Base-by-base conservation (phyloP, 352 stramenopile species). In the Blastocystis sp. region DNA sequence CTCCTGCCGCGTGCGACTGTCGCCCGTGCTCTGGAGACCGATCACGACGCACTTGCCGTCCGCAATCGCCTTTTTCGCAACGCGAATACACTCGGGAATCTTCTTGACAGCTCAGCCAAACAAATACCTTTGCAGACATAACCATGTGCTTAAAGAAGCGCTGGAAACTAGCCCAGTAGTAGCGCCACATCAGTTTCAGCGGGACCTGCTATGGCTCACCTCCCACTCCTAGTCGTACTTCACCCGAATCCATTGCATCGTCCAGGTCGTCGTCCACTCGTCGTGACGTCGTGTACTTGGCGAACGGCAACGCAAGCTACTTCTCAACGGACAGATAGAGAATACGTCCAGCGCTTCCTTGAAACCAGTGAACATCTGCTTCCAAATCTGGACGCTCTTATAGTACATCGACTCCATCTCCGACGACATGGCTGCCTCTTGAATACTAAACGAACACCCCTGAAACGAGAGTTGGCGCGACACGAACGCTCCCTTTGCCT, bases 21-120 rank as follows among this genome's bases (percentile, higher is more conserved):
- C 89, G 56, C 91, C 90, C 27, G 90, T 93, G 21, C 88, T 90
- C 87, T 93, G 90, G 18, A 94, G 87, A 46, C 91, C 91, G 84
- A 94, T 91, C 6, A 94, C 88, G 32, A 92, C 88, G 77, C 76
- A 89, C 75, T 90, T 84, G 54, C 88, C 88, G 1, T 87, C 38
- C 2, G 6, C 44, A 8, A 84, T 7, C 14, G 73, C 54, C 18
- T 64, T 24, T 2, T 84, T 84, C 9, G 59, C 40, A 18, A 69
- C 14, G 14, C 38, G 16, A 1, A 84, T 46, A 40, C 73, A 84
- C n/a, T 84, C 48, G 29, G 8, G 42, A 42, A 84, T 73, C 73
- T 84, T 40, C 1, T 11, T 4, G 16, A 24, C 9, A 73, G 9
- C 4, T 14, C 3, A 38, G 24, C 24, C 16, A 21, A n/a, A 75